Evolutionary conservation across 2,329 filamentous ascomycete genomes (phyloP).

Genomic region (Juglanconis juglandina): DNA sequence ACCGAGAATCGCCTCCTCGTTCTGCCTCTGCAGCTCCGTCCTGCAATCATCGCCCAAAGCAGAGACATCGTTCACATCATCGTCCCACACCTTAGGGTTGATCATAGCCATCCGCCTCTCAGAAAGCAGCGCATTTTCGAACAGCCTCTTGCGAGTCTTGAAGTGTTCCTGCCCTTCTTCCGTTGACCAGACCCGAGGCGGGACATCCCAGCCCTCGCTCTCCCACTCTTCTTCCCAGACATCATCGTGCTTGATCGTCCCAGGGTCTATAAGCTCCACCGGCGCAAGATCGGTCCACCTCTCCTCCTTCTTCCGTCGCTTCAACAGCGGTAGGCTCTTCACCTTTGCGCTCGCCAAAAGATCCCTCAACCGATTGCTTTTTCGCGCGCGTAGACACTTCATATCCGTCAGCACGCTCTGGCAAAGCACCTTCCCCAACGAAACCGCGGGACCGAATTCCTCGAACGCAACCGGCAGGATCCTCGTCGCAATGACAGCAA

Average conservation of each 20-base stretch:
- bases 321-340: neutral
- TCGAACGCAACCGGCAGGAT: conserved; percentile 9
- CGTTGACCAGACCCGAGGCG: neutral
- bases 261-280: neutral
- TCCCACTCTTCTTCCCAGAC: conserved; percentile 1
- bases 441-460: neutral
- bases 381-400: neutral
- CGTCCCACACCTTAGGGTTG: conserved; percentile 12
- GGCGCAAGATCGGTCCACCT: conserved; percentile 1
- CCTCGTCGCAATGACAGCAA: neutral
- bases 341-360: neutral
- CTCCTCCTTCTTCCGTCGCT: neutral
- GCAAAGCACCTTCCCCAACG: neutral
- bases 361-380: neutral
- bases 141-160: neutral
- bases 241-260: neutral
- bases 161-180: neutral
- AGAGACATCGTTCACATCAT: neutral
- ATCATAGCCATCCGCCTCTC: conserved; percentile 4
- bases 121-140: neutral
- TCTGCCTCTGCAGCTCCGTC: conserved; percentile 3
- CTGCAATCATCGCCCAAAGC: neutral
- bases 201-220: neutral
- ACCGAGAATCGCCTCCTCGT: conserved; percentile 3
- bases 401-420: conserved; percentile 5